Evolutionary conservation across 306 rosid genomes (phyloP).

Genomic region (Glycyrrhiza uralensis): DNA sequence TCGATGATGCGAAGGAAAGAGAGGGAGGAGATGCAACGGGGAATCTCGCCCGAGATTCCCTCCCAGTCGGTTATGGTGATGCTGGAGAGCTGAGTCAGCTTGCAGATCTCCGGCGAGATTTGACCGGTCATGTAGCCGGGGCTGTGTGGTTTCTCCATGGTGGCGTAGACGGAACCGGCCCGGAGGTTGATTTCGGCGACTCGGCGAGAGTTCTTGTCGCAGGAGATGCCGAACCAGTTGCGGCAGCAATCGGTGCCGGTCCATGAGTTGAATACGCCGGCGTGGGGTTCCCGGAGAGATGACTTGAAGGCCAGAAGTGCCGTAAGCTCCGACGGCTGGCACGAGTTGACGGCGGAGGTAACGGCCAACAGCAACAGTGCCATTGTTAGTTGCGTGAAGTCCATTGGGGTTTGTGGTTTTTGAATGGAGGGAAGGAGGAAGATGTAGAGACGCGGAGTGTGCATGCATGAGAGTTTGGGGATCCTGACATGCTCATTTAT

Average conservation of each 20-base stretch:
- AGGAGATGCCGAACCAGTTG: conserved; percentile 71
- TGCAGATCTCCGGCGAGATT: conserved; percentile 65
- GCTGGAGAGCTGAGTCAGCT: conserved; percentile 56
- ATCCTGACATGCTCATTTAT: no score
- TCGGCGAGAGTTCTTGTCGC: conserved; percentile 46
- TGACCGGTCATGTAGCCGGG: conserved; percentile 65
- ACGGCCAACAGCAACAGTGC: conserved; percentile 19
- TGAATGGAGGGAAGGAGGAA: no score
- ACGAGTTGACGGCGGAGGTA: conserved; percentile 35
- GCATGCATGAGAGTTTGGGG: no score
- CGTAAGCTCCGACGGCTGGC: conserved; percentile 61
- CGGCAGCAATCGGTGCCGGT: conserved; percentile 72
- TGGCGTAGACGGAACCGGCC: conserved; percentile 61
- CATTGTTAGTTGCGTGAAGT: neutral
- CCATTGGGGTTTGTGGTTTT: conserved; percentile 22
- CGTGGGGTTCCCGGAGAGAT: conserved; percentile 47
- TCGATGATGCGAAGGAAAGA: conserved; percentile 73
- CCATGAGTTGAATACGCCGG: conserved; percentile 71
- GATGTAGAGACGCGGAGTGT: no score
- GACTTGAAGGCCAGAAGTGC: conserved; percentile 64
- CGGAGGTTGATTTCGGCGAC: conserved; percentile 85
- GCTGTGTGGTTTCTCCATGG: conserved; percentile 48
- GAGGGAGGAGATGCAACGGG: conserved; percentile 51
- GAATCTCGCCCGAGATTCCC: conserved; percentile 76
- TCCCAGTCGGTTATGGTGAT: conserved; percentile 79